Evolutionary conservation across 83 land plant species (phyloP).

Genomic region (Picea mariana): DNA sequence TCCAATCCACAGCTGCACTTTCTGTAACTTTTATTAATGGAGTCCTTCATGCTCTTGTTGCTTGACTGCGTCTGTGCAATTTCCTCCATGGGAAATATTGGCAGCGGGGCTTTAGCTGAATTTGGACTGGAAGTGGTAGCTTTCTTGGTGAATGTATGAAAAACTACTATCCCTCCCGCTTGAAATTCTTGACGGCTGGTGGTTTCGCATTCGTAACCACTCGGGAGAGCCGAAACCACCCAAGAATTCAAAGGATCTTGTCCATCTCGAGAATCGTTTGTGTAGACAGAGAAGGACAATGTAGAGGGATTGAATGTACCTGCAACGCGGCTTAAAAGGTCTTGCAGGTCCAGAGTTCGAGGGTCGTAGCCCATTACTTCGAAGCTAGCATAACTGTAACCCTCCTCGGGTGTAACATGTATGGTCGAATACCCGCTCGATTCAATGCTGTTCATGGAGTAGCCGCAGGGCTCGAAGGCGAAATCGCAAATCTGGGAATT

Average conservation of each 20-base stretch:
- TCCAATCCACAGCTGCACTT: no score
- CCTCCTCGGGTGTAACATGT: slow-evolving; percentile 93
- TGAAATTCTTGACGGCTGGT: slow-evolving; percentile 6
- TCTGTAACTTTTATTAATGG: no score
- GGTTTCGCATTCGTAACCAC: slow-evolving; percentile 1
- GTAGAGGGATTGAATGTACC: slow-evolving; percentile 17
- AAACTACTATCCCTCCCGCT: not conserved
- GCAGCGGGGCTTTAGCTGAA: no score
- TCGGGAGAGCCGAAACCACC: not conserved
- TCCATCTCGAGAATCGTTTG: not conserved
- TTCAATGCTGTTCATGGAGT: slow-evolving; percentile 82
- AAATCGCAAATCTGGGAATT: slow-evolving; percentile 67
- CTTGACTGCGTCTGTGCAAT: no score
- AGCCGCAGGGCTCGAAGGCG: slow-evolving; percentile 92
- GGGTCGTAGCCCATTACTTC: slow-evolving; percentile 66
- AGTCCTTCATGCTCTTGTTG: no score
- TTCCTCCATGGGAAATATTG: no score
- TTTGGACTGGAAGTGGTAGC: no score
- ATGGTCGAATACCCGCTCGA: slow-evolving; percentile 76
- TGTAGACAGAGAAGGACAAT: slow-evolving; percentile 5
- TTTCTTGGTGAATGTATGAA: slow-evolving; percentile 7
- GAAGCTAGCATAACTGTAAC: slow-evolving; percentile 88
- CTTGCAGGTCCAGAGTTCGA: slow-evolving; percentile 23
- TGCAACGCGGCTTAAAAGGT: slow-evolving; percentile 27
- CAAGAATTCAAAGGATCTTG: not conserved